These are phyloP conservation scores for Gaeumannomyces tritici DNA, from an alignment of 2,329 filamentous ascomycete species.

Conservation along the genomic window DNA sequence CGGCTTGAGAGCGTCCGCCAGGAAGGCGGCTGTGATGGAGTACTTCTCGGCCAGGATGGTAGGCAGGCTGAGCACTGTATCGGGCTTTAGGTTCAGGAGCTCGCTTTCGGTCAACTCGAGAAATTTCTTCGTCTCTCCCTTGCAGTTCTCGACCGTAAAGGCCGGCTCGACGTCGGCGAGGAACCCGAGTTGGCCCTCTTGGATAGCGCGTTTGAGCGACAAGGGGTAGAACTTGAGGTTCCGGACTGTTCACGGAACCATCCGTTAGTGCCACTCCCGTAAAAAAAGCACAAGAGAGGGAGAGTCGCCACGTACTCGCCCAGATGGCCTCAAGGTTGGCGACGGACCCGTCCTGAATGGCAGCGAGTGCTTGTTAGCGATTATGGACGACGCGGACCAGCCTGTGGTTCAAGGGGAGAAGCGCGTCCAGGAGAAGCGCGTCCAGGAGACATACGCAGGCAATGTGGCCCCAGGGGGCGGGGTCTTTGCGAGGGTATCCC, in stretches of 20 bases:
- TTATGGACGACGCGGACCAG: no score
- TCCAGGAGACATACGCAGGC: constrained; percentile 17
- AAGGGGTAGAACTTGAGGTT: not conserved
- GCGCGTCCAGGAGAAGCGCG: no score
- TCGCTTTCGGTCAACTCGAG: constrained; percentile 28
- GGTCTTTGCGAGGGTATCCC: constrained; percentile 24
- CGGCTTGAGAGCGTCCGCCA: constrained; percentile 19
- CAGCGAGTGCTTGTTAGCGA: no score
- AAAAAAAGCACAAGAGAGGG: constrained; percentile 14
- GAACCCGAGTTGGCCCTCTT: not conserved
- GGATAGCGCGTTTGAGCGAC: not conserved
- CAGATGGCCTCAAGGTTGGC: constrained; percentile 39
- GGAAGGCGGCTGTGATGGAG: constrained; percentile 26
- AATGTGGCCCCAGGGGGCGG: constrained; percentile 31
- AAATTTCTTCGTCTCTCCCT: constrained; percentile 24
- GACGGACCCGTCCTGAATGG: constrained; percentile 26
- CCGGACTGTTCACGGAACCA: not conserved
- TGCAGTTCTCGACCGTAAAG: not conserved
- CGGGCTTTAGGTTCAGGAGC: constrained; percentile 30
- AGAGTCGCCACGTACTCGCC: constrained; percentile 36
- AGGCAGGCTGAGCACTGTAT: constrained; percentile 28
- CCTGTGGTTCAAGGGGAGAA: no score
- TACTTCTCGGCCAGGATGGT: constrained; percentile 25
- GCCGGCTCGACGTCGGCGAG: not conserved
- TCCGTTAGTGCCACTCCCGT: not conserved